These are phyloP conservation scores for Lagenaria siceraria DNA, from an alignment of 306 rosid species.

Conservation along the genomic window DNA sequence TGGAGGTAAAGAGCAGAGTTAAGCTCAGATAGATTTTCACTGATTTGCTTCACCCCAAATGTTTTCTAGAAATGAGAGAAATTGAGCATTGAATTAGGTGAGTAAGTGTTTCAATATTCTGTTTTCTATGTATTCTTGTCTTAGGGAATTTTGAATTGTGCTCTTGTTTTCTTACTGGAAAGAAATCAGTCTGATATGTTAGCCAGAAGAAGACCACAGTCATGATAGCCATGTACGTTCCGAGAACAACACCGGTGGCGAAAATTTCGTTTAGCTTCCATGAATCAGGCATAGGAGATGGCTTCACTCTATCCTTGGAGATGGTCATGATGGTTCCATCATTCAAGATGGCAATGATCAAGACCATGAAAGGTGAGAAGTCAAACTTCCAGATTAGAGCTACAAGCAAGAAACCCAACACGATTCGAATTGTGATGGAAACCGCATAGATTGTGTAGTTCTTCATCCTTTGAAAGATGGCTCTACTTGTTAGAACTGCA, in stretches of 20 bases:
- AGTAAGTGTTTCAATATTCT: not conserved
- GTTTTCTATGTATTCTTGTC: not conserved
- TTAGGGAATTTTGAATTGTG: not conserved
- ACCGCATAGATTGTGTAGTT: conserved; percentile 92
- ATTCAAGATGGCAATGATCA: conserved; percentile 73
- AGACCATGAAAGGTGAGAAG: conserved; percentile 88
- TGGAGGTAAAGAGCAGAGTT: conserved; percentile 85
- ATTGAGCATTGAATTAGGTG: not conserved
- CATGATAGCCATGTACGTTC: conserved; percentile 72
- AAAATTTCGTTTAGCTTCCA: conserved; percentile 91
- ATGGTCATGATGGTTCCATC: conserved; percentile 97
- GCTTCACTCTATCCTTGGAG: conserved; percentile 80
- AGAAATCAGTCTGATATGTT: conserved; percentile 35
- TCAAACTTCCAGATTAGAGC: conserved; percentile 79
- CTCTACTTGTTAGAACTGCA: conserved; percentile 81
- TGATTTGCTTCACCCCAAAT: conserved; percentile 39
- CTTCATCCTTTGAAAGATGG: conserved; percentile 95
- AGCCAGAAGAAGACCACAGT: conserved; percentile 71
- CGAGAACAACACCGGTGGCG: conserved; percentile 65
- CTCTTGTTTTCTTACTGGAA: conserved; percentile 24
- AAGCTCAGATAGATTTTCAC: conserved; percentile 15
- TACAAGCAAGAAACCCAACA: conserved; percentile 71
- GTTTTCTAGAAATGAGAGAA: conserved; percentile 15
- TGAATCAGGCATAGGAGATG: conserved; percentile 82
- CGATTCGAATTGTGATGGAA: conserved; percentile 92